A percentile compares a stretch with the other conserved stretches of the same genome.
phyloP scores from a whole-genome alignment of 2,329 filamentous ascomycete species.

The Teratosphaeria nubilosa region DNA sequence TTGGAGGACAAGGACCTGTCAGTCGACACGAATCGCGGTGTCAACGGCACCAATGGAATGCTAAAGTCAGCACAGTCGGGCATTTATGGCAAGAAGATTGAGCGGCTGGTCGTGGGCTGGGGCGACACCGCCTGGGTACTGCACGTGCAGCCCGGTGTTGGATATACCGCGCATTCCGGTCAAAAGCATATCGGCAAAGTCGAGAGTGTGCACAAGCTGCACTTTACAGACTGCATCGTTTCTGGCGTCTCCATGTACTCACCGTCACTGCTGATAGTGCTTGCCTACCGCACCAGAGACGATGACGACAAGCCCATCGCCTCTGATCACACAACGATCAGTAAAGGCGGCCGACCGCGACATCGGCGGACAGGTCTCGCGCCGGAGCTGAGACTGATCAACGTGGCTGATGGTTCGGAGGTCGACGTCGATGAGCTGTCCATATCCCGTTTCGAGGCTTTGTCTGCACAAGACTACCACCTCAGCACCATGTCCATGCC shows the following conservation, averaged over 20 bases:
- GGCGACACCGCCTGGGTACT: conserved; percentile 94
- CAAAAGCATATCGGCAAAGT: conserved; percentile 68
- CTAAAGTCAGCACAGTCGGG: conserved; percentile 10
- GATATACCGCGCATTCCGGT: conserved; percentile 50
- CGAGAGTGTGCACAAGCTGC: conserved; percentile 85
- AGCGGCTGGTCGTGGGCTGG: conserved; percentile 89
- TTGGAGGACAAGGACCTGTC: conserved; percentile 59
- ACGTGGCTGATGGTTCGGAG: conserved; percentile 70
- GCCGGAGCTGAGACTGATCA: conserved; percentile 83
- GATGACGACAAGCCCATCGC: conserved; percentile 49
- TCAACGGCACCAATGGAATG: conserved; percentile 15
- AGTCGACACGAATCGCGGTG: conserved; percentile 17
- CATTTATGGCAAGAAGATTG: conserved; percentile 33
- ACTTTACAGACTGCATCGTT: conserved; percentile 88
- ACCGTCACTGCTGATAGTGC: conserved; percentile 76
- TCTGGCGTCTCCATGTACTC: conserved; percentile 96
- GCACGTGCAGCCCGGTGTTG: conserved; percentile 70
- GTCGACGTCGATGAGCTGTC: conserved; percentile 78
- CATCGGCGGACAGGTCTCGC: conserved; percentile 69
- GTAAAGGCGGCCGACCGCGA: conserved; percentile 39
- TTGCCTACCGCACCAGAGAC: conserved; percentile 77
- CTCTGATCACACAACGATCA: conserved; percentile 4
- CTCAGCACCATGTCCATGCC: conserved; percentile 71
- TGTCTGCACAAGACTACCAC: conserved; percentile 87
- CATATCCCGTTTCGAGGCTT: conserved; percentile 74